Conservation (phyloP, 306 rosid species). For the Lathyrus sativus region DNA sequence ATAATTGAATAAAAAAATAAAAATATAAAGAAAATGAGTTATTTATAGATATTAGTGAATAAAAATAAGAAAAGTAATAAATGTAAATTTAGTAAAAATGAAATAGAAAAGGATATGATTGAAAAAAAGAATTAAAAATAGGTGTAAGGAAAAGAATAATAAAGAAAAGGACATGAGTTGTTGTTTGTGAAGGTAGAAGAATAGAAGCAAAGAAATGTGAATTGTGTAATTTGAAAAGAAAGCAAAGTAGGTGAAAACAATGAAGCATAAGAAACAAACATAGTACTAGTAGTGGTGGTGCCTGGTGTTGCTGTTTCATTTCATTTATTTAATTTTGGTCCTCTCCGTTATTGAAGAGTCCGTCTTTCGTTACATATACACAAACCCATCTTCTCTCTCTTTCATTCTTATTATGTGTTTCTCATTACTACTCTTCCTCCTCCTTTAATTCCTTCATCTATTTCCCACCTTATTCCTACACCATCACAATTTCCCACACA, state of each 20-base stretch:
- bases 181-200: slow-evolving; percentile 46
- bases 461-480: slow-evolving; percentile 28
- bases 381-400: slow-evolving; percentile 29
- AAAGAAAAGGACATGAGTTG: slow-evolving; percentile 44
- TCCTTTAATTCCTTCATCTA: slow-evolving; percentile 28
- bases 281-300: slow-evolving; percentile 32
- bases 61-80: not conserved
- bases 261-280: slow-evolving; percentile 19
- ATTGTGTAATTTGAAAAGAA: not conserved
- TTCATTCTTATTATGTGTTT: slow-evolving; percentile 44
- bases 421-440: slow-evolving; percentile 21
- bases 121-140: not conserved
- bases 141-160: slow-evolving; percentile 32
- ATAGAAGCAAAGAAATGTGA: slow-evolving; percentile 38
- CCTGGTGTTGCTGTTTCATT: not conserved
- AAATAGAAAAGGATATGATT: not conserved
- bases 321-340: slow-evolving; percentile 24
- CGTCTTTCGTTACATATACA: slow-evolving; percentile 38
- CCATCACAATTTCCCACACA: slow-evolving; percentile 14
- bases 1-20: too few species aligned
- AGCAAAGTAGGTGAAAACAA: slow-evolving; percentile 51
- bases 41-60: too few species aligned
- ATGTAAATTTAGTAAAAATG: not conserved
- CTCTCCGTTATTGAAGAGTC: slow-evolving; percentile 61
- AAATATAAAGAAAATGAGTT: too few species aligned